These are phyloP conservation scores for Mortierella sp. DNA, from an alignment of 371 early-diverging fungal genomes.

Conservation along the genomic window DNA sequence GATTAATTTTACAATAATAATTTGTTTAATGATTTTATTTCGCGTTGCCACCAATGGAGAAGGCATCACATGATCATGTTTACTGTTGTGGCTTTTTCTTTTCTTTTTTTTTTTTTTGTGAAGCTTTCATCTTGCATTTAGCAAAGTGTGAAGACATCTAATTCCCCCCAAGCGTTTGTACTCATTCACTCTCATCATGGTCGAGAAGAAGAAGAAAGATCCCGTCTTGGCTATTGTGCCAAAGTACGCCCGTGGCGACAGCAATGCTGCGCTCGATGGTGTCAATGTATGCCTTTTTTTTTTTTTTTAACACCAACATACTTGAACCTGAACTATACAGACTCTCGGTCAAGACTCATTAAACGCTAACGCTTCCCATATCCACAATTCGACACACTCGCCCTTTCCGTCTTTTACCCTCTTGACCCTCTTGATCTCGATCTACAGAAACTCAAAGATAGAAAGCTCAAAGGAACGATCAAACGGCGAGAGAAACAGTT, in stretches of 20 bases:
- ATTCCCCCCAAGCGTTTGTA: background rate
- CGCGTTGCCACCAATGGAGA: too few relatives aligned
- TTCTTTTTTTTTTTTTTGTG: slow-evolving; percentile 25
- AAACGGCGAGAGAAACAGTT: slow-evolving; percentile 70
- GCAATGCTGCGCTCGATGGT: slow-evolving; percentile 42
- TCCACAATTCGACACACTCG: background rate
- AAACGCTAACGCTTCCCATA: background rate
- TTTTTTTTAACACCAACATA: background rate
- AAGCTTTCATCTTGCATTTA: background rate
- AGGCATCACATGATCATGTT: slow-evolving; percentile 14
- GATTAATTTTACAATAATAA: too few relatives aligned
- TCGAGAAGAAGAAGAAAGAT: slow-evolving; percentile 51
- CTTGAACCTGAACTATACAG: background rate
- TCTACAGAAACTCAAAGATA: slow-evolving; percentile 71
- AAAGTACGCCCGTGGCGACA: slow-evolving; percentile 40
- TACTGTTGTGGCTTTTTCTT: slow-evolving; percentile 2
- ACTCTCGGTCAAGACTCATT: too few relatives aligned
- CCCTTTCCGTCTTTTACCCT: background rate
- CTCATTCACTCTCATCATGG: slow-evolving; percentile 22
- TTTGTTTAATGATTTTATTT: too few relatives aligned
- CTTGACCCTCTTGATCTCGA: background rate
- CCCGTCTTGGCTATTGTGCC: slow-evolving; percentile 49
- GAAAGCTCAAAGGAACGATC: slow-evolving; percentile 73
- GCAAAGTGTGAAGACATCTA: background rate
- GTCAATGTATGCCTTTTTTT: slow-evolving; percentile 33